Percentiles rank a stretch among this genome's conserved stretches.
Conservation (phyloP, 2,329 filamentous ascomycete species). For the Fusarium verrucosum region DNA sequence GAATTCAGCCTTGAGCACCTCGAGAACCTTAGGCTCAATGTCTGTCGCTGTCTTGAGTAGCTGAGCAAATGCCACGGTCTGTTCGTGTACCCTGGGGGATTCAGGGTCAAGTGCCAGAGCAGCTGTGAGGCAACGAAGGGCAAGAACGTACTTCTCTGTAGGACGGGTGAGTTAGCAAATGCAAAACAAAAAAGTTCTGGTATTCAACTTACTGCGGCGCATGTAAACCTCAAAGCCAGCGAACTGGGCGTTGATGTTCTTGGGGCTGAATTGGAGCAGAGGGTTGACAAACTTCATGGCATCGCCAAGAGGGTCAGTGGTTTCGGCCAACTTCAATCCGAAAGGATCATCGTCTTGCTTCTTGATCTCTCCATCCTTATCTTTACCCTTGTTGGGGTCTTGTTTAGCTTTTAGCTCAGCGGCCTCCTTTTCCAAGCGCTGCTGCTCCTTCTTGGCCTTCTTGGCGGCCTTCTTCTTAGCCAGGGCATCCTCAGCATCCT, state of each 20-base stretch:
- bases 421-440: constrained; percentile 75
- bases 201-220: constrained; percentile 73
- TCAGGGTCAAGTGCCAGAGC: constrained; percentile 74
- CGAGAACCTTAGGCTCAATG: constrained; percentile 70
- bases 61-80: constrained; percentile 74
- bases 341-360: constrained; percentile 92
- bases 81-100: constrained; percentile 78
- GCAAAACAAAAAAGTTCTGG: too few relatives aligned
- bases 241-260: constrained; percentile 82
- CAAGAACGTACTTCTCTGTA: constrained; percentile 85
- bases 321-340: constrained; percentile 81
- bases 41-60: constrained; percentile 65
- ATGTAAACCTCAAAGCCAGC: constrained; percentile 92
- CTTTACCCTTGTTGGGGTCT: constrained; percentile 78
- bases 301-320: constrained; percentile 82
- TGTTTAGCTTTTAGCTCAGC: constrained; percentile 81
- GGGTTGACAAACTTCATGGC: constrained; percentile 87
- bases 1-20: constrained; percentile 76
- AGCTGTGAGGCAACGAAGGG: constrained; percentile 83
- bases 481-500: constrained; percentile 64
- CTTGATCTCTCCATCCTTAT: constrained; percentile 72
- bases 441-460: constrained; percentile 83
- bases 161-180: neutral
- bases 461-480: constrained; percentile 89
- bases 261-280: constrained; percentile 82